phyloP scores from a whole-genome alignment of 2,329 filamentous ascomycete genomes.

The Fusarium pininemorale region DNA sequence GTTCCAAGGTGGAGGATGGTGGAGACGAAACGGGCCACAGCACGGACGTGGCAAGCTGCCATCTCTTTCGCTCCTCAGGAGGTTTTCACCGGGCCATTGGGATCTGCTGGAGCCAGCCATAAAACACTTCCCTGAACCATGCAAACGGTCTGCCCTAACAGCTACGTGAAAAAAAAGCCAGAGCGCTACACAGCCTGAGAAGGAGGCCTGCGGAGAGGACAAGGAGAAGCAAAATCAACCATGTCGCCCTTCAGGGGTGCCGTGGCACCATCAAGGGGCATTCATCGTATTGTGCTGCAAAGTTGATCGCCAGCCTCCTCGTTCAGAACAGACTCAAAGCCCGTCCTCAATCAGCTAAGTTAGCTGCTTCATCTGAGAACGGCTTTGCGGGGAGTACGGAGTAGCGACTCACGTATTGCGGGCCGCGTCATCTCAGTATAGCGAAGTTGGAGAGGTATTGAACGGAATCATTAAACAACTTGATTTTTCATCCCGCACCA shows the following conservation, averaged over 20 bases:
- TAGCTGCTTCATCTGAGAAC: neutral
- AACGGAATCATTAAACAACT: neutral
- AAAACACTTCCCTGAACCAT: conserved; percentile 26
- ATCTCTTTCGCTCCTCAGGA: conserved; percentile 13
- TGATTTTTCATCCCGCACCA: conserved; percentile 7
- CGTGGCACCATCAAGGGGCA: conserved; percentile 35
- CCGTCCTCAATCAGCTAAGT: neutral
- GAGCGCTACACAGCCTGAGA: conserved; percentile 15
- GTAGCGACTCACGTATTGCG: conserved; percentile 4
- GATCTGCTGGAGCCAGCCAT: conserved; percentile 35
- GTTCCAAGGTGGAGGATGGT: conserved; percentile 15
- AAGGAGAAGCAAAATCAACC: conserved; percentile 19
- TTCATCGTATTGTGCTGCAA: conserved; percentile 16
- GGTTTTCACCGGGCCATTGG: conserved; percentile 22
- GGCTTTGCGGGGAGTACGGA: neutral
- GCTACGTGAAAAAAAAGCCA: conserved; percentile 13
- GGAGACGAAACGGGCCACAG: conserved; percentile 27
- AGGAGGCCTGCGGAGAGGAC: conserved; percentile 13
- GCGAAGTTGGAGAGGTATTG: neutral
- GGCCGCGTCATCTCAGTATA: neutral
- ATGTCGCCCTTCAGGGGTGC: conserved; percentile 23
- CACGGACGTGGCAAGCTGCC: conserved; percentile 39
- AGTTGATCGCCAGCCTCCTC: conserved; percentile 8
- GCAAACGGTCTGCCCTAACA: conserved; percentile 26
- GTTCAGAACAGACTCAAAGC: conserved; percentile 9